Percentiles rank a stretch among this genome's conserved stretches.
Conservation (phyloP, 148 eudicot species). For the Rhododendron kiyosumense region DNA sequence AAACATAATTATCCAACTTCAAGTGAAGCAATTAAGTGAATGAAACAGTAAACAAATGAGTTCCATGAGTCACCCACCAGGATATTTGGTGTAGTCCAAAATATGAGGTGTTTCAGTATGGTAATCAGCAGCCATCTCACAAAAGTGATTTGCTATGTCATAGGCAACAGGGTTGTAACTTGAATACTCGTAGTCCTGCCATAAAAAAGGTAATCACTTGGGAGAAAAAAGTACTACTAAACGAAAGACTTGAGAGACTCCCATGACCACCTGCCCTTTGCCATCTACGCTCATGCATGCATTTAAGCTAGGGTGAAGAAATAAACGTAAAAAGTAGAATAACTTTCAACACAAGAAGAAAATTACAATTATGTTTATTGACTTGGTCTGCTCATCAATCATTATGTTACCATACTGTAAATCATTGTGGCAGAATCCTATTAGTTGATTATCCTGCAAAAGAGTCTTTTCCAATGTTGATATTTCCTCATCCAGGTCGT, state of each 20-base stretch:
- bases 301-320: neutral
- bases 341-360: constrained; percentile 1
- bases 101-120: constrained; percentile 92
- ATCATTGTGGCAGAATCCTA: constrained; percentile 95
- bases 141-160: constrained; percentile 93
- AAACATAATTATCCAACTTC: neutral
- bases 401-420: constrained; percentile 94
- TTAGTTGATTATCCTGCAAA: constrained; percentile 28
- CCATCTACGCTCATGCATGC: neutral
- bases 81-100: constrained; percentile 75
- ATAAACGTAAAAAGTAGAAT: neutral
- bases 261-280: neutral
- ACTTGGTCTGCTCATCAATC: constrained; percentile 73
- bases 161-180: constrained; percentile 75
- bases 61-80: constrained; percentile 43
- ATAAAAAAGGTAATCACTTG: constrained; percentile 4
- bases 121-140: constrained; percentile 97
- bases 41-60: neutral
- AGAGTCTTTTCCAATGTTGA: constrained; percentile 49
- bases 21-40: constrained; percentile 1
- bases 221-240: neutral
- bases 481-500: constrained; percentile 56
- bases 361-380: constrained; percentile 83
- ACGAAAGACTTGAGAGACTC: neutral
- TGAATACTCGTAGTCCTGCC: constrained; percentile 85